Evolutionary conservation across 768 basidiomycete species (phyloP), one percentile per base, ranked within the genome.

Genomic region (Lanmaoa rubissima): DNA sequence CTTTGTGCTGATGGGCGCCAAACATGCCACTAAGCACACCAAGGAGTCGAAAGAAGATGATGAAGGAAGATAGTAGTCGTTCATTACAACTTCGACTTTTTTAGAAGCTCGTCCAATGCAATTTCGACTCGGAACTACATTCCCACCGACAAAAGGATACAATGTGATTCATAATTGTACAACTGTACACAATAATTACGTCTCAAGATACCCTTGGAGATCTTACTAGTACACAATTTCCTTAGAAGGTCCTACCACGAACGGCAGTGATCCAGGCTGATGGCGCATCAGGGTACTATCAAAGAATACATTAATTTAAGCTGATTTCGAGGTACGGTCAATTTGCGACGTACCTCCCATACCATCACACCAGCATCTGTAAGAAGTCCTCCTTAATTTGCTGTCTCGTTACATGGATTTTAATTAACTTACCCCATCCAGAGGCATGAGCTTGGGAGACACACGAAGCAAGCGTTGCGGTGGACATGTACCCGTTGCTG

Each of bases 391-490:
- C 10, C 11, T 54, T 7, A 34, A 31, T 19, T 12, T 7, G 13
- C 3, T 19, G 2, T 44, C 10, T 13, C 5, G 16, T 31, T 12
- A 19, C 14, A 34, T 16, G 7, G 39, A 44, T 5, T 17, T 14
- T 2, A 34, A 32, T 1, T 9, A 9, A 58, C 63, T 38, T 32
- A 65, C 63, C 3, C 63, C 63, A 65, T 13, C 57, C 60, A 21
- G 24, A 9, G 1, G n/a, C 12, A 28, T 58, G 17, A 4, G 87
- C 90, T 67, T 83, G 77, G 14, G 74, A 61, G 24, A 89, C 71
- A 69, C 89, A 92, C 16, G 69, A 70, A 1, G 83, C 80, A 16
- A 92, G 75, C 2, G 79, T 79, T 5, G 76, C 67, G 2, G 85
- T 74, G 39, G 73, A 73, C 73, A 91, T 87, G 55, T 75, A 81